These are phyloP conservation scores for Pseudopyricularia javanii DNA, from an alignment of 2,329 filamentous ascomycete genomes.

Conservation along the genomic window DNA sequence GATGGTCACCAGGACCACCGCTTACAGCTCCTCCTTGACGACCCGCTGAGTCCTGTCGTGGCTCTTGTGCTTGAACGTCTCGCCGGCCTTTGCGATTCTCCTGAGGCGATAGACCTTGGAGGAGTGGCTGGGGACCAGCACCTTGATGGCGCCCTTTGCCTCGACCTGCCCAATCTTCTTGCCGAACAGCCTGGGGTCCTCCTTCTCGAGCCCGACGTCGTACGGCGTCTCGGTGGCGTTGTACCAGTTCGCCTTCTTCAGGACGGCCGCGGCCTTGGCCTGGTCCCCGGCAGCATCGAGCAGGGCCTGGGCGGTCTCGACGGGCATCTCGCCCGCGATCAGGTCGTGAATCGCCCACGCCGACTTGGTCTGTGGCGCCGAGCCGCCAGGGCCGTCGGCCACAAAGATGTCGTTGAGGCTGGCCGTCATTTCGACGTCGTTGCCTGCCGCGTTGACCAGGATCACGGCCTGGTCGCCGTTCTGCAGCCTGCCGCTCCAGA, in stretches of 20 bases:
- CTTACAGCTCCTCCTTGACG: not conserved
- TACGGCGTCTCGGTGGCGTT: slow-evolving; percentile 36
- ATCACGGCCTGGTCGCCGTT: slow-evolving; percentile 14
- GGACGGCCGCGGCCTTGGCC: slow-evolving; percentile 10
- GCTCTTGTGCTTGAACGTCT: not conserved
- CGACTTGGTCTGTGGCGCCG: slow-evolving; percentile 24
- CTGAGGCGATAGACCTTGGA: not conserved
- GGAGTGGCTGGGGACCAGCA: not conserved
- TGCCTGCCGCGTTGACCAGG: slow-evolving; percentile 30
- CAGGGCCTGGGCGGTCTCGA: slow-evolving; percentile 27
- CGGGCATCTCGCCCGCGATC: slow-evolving; percentile 41
- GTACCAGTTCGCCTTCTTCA: slow-evolving; percentile 15
- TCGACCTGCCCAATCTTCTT: slow-evolving; percentile 27
- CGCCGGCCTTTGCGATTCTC: not conserved
- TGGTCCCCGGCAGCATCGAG: slow-evolving; percentile 24
- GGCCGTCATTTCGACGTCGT: slow-evolving; percentile 31
- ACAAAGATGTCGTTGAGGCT: slow-evolving; percentile 39
- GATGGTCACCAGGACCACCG: not conserved
- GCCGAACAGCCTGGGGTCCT: slow-evolving; percentile 31
- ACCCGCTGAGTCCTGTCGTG: not conserved
- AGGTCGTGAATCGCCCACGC: slow-evolving; percentile 41
- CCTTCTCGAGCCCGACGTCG: slow-evolving; percentile 27
- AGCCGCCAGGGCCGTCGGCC: slow-evolving; percentile 27
- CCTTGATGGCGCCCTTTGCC: slow-evolving; percentile 9
- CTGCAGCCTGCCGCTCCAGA: slow-evolving; percentile 26